Conservation (phyloP, 2,329 filamentous ascomycete species). For the Purpureocillium lavendulum region DNA sequence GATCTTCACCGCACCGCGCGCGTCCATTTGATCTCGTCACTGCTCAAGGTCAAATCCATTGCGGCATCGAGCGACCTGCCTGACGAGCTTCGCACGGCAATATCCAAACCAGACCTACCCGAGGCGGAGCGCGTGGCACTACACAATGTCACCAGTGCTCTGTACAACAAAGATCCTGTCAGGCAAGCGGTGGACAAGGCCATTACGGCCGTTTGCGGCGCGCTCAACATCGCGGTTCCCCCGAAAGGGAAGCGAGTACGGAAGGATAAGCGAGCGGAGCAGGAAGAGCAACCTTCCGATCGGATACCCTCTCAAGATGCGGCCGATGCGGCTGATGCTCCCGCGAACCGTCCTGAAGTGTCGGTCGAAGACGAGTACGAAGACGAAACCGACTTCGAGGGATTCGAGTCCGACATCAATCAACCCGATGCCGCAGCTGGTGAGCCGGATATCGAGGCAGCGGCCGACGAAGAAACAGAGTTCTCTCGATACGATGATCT, state of each 20-base stretch:
- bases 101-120: slow-evolving; percentile 41
- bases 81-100: slow-evolving; percentile 33
- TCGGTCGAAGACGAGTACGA: slow-evolving; percentile 14
- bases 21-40: slow-evolving; percentile 45
- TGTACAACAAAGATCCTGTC: slow-evolving; percentile 45
- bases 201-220: slow-evolving; percentile 37
- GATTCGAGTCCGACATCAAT: slow-evolving; percentile 22
- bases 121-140: slow-evolving; percentile 42
- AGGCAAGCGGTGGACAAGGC: slow-evolving; percentile 40
- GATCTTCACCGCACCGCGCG: slow-evolving; percentile 50
- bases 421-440: slow-evolving; percentile 13
- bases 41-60: slow-evolving; percentile 45
- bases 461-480: slow-evolving; percentile 23
- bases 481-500: slow-evolving; percentile 35
- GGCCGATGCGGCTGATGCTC: not conserved
- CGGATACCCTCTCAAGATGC: slow-evolving; percentile 9
- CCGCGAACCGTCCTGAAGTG: slow-evolving; percentile 4
- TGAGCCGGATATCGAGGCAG: slow-evolving; percentile 15
- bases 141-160: slow-evolving; percentile 51
- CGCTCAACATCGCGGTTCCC: slow-evolving; percentile 38
- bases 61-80: slow-evolving; percentile 43
- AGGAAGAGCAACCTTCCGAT: slow-evolving; percentile 19
- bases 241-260: slow-evolving; percentile 25
- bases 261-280: slow-evolving; percentile 22
- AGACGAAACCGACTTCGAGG: slow-evolving; percentile 27